These are phyloP conservation scores for Dillenia turbinata DNA, from an alignment of 164 flowering plant genomes.

Conservation along the genomic window DNA sequence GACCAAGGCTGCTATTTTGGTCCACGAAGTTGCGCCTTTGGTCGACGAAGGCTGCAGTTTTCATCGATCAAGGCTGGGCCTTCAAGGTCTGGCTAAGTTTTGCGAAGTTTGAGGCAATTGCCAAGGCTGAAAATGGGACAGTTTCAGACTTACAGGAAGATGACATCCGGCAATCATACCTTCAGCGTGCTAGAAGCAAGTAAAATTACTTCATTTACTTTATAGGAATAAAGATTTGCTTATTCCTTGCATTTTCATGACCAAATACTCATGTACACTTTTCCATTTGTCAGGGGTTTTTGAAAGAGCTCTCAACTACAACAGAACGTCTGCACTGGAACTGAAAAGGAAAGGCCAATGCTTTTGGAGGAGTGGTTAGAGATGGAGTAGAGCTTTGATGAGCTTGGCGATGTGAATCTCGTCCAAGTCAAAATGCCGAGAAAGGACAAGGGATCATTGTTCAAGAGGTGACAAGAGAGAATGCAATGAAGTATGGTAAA, in stretches of 20 bases:
- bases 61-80: too few species aligned
- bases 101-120: conserved; percentile 85
- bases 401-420: conserved; percentile 62
- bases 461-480: too few species aligned
- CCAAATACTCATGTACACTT: not conserved
- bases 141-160: conserved; percentile 29
- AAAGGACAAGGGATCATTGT: too few species aligned
- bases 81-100: conserved; percentile 93
- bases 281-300: conserved; percentile 50
- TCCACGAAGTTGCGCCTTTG: too few species aligned
- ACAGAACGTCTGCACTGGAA: conserved; percentile 71
- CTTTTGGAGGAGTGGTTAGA: conserved; percentile 84
- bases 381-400: conserved; percentile 63
- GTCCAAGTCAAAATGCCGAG: conserved; percentile 80
- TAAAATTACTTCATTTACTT: not conserved
- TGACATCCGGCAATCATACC: conserved; percentile 25
- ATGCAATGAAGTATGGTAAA: too few species aligned
- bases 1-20: too few species aligned
- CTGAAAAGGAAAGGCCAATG: conserved; percentile 88
- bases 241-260: too few species aligned
- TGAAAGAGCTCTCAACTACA: conserved; percentile 70
- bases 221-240: not conserved
- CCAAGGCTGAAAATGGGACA: conserved; percentile 32
- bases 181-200: conserved; percentile 64
- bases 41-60: too few species aligned